Evolutionary conservation across 164 flowering plant species (phyloP).

Genomic region (Nymphaea thermarum): DNA sequence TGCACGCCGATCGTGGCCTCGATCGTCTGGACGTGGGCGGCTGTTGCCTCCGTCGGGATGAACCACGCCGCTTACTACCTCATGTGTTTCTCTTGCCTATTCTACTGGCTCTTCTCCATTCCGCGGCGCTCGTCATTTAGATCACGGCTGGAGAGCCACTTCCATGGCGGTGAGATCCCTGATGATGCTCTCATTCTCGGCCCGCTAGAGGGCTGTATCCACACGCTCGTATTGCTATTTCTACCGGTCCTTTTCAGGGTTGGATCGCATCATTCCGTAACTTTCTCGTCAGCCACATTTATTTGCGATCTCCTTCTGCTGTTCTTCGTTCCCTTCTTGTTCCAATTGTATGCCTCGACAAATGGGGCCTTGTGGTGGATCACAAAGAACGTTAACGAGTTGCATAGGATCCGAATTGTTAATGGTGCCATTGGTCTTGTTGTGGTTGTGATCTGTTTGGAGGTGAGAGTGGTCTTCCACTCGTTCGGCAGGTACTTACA

Average conservation of each 20-base stretch:
- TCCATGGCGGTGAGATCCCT: conserved; percentile 52
- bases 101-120: conserved; percentile 77
- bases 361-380: conserved; percentile 92
- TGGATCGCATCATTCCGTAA: conserved; percentile 47
- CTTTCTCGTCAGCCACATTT: conserved; percentile 46
- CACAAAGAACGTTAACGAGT: conserved; percentile 35
- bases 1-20: conserved; percentile 60
- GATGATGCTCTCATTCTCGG: conserved; percentile 61
- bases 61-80: conserved; percentile 53
- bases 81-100: conserved; percentile 47
- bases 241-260: conserved; percentile 61
- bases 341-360: conserved; percentile 77
- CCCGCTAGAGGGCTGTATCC: conserved; percentile 69
- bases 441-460: conserved; percentile 69
- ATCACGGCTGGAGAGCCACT: not conserved
- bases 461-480: conserved; percentile 85
- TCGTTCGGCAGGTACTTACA: conserved; percentile 84
- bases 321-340: conserved; percentile 80
- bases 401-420: conserved; percentile 57
- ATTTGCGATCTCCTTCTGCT: conserved; percentile 61
- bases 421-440: conserved; percentile 82
- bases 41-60: conserved; percentile 79
- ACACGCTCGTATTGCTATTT: conserved; percentile 59
- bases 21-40: conserved; percentile 72
- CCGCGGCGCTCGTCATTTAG: conserved; percentile 80